Evolutionary conservation across 352 stramenopile genomes (phyloP), one percentile per base, ranked within the genome.

Genomic region (Aphanomyces stellatus): DNA sequence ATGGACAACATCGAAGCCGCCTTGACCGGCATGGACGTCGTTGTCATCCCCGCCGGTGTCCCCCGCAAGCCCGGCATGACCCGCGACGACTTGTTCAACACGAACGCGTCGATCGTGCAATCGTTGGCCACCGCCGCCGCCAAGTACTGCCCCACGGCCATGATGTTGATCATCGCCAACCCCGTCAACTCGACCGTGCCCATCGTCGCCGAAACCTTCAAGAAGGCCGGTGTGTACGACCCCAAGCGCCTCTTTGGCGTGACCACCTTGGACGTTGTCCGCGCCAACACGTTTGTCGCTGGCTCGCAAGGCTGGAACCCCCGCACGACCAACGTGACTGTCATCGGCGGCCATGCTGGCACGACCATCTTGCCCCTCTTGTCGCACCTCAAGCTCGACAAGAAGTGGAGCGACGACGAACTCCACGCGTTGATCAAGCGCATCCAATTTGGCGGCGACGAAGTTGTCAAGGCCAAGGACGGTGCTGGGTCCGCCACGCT

Each of bases 151-250:
- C 97, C 97, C 10, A 82, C 99, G 62, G 97, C 97, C 43, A 93
- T 91, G 77, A 82, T 97, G 62, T 76, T 97, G 49, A 98, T 99
- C 77, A 99, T 99, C 76, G 96, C 89, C 69, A 99, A 99, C 85
- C 97, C 97, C 7, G 96, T 99, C 71, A 99, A 99, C 86, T 99
- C 92, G 48, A 99, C 97, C 19, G 96, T 99, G 62, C 97, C 97
- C 24, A 99, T 99, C 74, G 97, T 98, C 53, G 96, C 96, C 48
- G 97, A 99, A 82, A 96, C 97, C 5, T 90, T 99, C 68, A 99
- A 99, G 85, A 96, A 97, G 73, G 72, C 78, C 34, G 88, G 89
- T 42, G 93, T 98, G 34, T 99, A 99, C 85, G 80, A 99, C 81
- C 88, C 90, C 24, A 97, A 98, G 74, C 98, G 98, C 65, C 83